Base-by-base conservation (phyloP, 768 basidiomycete genomes). In the Tricholoma sp. region DNA sequence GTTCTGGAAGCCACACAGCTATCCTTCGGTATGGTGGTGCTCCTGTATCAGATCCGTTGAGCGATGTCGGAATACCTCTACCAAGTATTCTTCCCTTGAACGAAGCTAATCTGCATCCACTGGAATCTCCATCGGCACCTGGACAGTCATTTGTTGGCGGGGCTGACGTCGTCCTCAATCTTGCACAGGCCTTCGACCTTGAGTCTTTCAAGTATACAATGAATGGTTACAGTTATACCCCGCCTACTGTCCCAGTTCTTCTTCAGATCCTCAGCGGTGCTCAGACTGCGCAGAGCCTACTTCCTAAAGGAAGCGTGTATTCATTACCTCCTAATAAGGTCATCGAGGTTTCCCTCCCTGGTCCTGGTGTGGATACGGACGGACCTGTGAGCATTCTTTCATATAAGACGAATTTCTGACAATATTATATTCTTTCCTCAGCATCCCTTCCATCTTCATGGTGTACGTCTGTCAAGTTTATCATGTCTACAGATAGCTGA, bases 21-120 rank as follows among this genome's bases (percentile, higher is more conserved):
- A 80, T 84, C 55, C 62, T 84, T 31, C 74, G 79, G 48, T 84
- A 84, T 57, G 63, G 32, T 0, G 78, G 76, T n/a, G 82, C 82
- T 12, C 52, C 58, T n/a, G n/a, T n/a, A n/a, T n/a, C n/a, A n/a
- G n/a, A n/a, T n/a, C n/a, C n/a, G 11, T n/a, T 8, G 12, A 32
- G n/a, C 3, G 59, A 61, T 24, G 60, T 68, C 1, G 56, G 69
- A 1, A 75, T 72, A 3, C 60, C 53, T 44, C 51, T 20, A 53
- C 47, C 34, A 29, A 69, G 7, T 13, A 6, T 41, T 11, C 20
- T 9, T 17, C 57, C 69, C 1, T 70, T 82, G 36, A 33, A 63
- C 2, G 80, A 82, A 56, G 64, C 66, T 9, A 58, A 64, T 34
- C 69, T 83, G 1, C 77, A 76, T 32, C 67, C 79, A 0, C 62